phyloP scores from a whole-genome alignment of 345 rosid genomes.

The Pistacia integerrima region DNA sequence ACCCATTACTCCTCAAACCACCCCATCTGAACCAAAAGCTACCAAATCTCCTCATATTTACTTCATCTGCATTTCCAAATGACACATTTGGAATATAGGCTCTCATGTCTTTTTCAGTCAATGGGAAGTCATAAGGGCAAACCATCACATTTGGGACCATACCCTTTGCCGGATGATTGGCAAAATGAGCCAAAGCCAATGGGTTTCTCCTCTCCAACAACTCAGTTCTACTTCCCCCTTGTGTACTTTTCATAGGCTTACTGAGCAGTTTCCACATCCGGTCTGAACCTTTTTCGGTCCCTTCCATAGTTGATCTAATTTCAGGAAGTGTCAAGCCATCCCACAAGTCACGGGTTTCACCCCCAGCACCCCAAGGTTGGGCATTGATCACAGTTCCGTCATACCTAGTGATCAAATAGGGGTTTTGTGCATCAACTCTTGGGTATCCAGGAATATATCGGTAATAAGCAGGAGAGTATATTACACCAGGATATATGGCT shows the following conservation, averaged over 20 bases:
- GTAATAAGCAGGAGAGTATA: constrained; percentile 73
- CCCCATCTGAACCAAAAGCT: constrained; percentile 69
- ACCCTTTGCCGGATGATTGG: constrained; percentile 70
- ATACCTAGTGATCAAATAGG: constrained; percentile 80
- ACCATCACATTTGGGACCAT: constrained; percentile 82
- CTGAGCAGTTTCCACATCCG: constrained; percentile 72
- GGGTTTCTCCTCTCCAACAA: constrained; percentile 84
- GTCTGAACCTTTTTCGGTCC: constrained; percentile 53
- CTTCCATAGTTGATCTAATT: constrained; percentile 24
- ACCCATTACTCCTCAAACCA: constrained; percentile 22
- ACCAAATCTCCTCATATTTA: constrained; percentile 63
- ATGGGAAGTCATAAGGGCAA: constrained; percentile 81
- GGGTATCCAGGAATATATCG: constrained; percentile 85
- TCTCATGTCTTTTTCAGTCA: constrained; percentile 64
- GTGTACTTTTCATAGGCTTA: constrained; percentile 56
- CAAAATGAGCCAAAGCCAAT: constrained; percentile 80
- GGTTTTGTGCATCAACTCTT: constrained; percentile 60
- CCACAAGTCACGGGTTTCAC: constrained; percentile 66
- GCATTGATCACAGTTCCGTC: constrained; percentile 82
- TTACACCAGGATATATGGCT: constrained; percentile 85
- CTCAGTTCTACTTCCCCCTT: constrained; percentile 29
- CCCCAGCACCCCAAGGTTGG: constrained; percentile 85
- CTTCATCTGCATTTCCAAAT: constrained; percentile 56
- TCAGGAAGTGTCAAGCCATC: constrained; percentile 41
- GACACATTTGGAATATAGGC: constrained; percentile 70